These are phyloP conservation scores for Thermoascus crustaceus DNA, from an alignment of 2,329 filamentous ascomycete species.

Conservation along the genomic window DNA sequence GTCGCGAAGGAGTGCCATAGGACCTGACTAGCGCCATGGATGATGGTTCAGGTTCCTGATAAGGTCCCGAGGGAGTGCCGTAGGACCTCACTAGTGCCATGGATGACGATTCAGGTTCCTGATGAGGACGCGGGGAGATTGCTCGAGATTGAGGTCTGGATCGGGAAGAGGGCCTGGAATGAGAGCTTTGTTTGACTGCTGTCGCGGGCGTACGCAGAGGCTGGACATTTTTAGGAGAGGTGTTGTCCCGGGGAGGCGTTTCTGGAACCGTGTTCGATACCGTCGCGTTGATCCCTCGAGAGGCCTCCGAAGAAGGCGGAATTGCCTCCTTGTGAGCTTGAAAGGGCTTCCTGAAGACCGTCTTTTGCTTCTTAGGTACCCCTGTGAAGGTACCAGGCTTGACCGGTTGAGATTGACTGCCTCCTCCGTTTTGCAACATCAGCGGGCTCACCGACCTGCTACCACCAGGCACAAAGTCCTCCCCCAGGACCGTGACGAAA, in stretches of 20 bases:
- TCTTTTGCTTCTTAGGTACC: conserved; percentile 52
- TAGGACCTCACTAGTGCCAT: conserved; percentile 4
- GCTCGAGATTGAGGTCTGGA: conserved; percentile 7
- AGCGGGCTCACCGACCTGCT: conserved; percentile 45
- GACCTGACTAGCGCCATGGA: conserved; percentile 4
- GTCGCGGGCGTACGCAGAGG: conserved; percentile 31
- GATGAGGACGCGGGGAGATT: conserved; percentile 6
- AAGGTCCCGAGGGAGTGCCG: conserved; percentile 16
- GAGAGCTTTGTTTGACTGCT: conserved; percentile 27
- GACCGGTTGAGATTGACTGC: conserved; percentile 37
- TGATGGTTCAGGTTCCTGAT: conserved; percentile 10
- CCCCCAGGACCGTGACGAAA: conserved; percentile 83
- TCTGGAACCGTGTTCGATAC: conserved; percentile 28
- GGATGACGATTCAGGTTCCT: conserved; percentile 11
- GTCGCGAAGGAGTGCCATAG: conserved; percentile 14
- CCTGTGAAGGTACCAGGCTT: conserved; percentile 42
- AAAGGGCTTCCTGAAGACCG: conserved; percentile 55
- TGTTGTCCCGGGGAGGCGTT: conserved; percentile 27
- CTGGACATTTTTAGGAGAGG: conserved; percentile 22
- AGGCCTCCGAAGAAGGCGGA: conserved; percentile 29
- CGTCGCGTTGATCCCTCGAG: conserved; percentile 27
- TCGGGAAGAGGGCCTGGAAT: conserved; percentile 21
- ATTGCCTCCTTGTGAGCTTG: conserved; percentile 51
- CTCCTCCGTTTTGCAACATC: conserved; percentile 44
- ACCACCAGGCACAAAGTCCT: conserved; percentile 66